These are phyloP conservation scores for Ricinus communis DNA, from an alignment of 345 rosid genomes.

Conservation along the genomic window DNA sequence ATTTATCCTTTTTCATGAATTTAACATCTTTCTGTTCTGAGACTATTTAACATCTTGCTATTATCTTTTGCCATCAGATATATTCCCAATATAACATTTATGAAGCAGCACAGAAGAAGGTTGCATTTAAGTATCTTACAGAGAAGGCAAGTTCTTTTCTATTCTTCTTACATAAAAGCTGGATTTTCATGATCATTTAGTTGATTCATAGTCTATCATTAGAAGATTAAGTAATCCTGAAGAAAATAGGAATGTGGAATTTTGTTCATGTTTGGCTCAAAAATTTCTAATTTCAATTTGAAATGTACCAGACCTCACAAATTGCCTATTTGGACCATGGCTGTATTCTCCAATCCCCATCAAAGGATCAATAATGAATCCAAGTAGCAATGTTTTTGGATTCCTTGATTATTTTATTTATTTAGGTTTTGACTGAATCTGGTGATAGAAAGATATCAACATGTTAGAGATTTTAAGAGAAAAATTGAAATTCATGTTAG, in stretches of 20 bases:
- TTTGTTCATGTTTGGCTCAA: not conserved
- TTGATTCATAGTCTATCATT: not conserved
- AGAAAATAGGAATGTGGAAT: not conserved
- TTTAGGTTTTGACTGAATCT: not conserved
- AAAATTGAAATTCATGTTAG: not conserved
- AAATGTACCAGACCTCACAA: not conserved
- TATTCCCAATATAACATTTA: constrained; percentile 92
- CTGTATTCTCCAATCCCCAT: not conserved
- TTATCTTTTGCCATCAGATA: constrained; percentile 44
- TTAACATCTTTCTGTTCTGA: not conserved
- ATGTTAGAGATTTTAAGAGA: not conserved
- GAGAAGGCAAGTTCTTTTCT: constrained; percentile 55
- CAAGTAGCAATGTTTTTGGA: not conserved
- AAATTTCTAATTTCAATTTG: not conserved
- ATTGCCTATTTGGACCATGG: not conserved
- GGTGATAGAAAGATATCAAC: not conserved
- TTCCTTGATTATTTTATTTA: not conserved
- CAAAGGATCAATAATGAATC: not conserved
- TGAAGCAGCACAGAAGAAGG: constrained; percentile 90
- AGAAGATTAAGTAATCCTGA: not conserved
- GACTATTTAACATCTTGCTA: not conserved
- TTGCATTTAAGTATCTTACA: constrained; percentile 76
- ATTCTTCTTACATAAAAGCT: not conserved
- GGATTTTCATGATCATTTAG: not conserved
- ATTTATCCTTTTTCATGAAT: not conserved